Evolutionary conservation across 2,329 filamentous ascomycete genomes (phyloP).

Genomic region (Stagonosporopsis tanaceti): DNA sequence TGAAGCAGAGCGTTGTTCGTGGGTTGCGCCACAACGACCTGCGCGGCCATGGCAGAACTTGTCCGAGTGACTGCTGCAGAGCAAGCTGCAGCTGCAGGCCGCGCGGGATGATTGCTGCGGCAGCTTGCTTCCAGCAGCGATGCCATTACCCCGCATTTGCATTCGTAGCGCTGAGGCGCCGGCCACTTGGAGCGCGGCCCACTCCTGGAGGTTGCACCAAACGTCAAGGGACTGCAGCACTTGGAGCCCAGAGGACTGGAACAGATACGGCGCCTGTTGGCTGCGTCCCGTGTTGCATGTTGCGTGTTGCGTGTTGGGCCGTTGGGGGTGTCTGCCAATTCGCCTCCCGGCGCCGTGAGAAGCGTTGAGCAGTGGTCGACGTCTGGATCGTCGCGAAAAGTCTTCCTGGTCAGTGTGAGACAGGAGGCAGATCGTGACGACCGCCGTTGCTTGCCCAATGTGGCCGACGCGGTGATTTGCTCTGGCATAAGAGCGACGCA

Average conservation of each 20-base stretch:
- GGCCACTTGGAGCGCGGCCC: constrained; percentile 22
- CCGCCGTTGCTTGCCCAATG: constrained; percentile 20
- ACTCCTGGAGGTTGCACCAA: constrained; percentile 16
- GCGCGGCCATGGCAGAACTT: constrained; percentile 17
- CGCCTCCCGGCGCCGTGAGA: constrained; percentile 24
- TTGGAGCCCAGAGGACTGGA: constrained; percentile 26
- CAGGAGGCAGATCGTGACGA: constrained; percentile 21
- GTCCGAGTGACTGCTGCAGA: constrained; percentile 24
- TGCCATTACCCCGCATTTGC: constrained; percentile 19
- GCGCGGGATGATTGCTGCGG: constrained; percentile 30
- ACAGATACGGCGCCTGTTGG: constrained; percentile 26
- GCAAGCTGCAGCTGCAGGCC: not conserved
- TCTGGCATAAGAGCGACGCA: constrained; percentile 7
- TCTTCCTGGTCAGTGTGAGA: constrained; percentile 31
- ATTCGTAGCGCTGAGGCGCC: constrained; percentile 23
- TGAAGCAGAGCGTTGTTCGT: constrained; percentile 6
- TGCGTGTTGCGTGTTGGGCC: constrained; percentile 9
- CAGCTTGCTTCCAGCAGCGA: constrained; percentile 17
- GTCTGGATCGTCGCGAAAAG: constrained; percentile 33
- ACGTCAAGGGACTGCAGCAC: constrained; percentile 26
- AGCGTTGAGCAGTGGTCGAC: constrained; percentile 18
- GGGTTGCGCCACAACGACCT: constrained; percentile 32
- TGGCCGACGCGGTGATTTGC: constrained; percentile 8
- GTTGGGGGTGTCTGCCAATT: constrained; percentile 23
- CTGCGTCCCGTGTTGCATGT: constrained; percentile 2